phyloP scores from a whole-genome alignment of 768 basidiomycete species.

The Termitomyces sp. region DNA sequence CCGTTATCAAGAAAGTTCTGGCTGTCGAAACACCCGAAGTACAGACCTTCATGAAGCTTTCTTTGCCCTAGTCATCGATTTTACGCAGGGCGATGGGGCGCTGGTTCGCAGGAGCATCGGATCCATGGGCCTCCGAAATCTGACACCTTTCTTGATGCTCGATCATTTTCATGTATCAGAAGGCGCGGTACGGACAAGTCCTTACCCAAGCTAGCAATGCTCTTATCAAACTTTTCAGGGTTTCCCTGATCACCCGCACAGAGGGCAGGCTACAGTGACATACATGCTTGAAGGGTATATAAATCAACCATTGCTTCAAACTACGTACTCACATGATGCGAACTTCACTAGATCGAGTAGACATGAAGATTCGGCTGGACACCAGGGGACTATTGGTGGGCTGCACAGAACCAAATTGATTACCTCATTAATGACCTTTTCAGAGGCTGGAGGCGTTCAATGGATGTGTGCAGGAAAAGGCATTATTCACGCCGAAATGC shows the following conservation, averaged over 20 bases:
- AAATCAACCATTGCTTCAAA: background rate
- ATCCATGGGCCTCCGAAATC: slow-evolving; percentile 60
- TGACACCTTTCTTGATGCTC: slow-evolving; percentile 89
- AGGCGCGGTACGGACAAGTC: slow-evolving; percentile 49
- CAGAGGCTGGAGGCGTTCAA: slow-evolving; percentile 79
- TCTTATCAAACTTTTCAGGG: slow-evolving; percentile 38
- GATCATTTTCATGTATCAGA: slow-evolving; percentile 72
- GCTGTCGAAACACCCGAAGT: slow-evolving; percentile 75
- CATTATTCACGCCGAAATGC: slow-evolving; percentile 88
- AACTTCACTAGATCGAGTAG: slow-evolving; percentile 46
- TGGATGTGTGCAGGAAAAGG: slow-evolving; percentile 90
- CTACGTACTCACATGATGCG: background rate
- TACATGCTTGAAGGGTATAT: slow-evolving; percentile 81
- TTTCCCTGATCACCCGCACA: slow-evolving; percentile 91
- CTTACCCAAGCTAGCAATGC: background rate
- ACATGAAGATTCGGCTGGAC: slow-evolving; percentile 91
- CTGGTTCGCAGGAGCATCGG: slow-evolving; percentile 87
- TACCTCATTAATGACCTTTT: background rate
- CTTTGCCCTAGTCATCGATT: background rate
- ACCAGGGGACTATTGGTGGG: slow-evolving; percentile 62
- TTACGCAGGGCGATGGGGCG: slow-evolving; percentile 69
- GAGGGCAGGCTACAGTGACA: slow-evolving; percentile 84
- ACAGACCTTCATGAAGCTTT: background rate
- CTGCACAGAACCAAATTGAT: background rate
- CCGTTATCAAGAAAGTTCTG: slow-evolving; percentile 70